Evolutionary conservation across 176 grass and related monocot genomes (phyloP), one percentile per base, ranked within the genome.

Genomic region (Juncus inflexus): DNA sequence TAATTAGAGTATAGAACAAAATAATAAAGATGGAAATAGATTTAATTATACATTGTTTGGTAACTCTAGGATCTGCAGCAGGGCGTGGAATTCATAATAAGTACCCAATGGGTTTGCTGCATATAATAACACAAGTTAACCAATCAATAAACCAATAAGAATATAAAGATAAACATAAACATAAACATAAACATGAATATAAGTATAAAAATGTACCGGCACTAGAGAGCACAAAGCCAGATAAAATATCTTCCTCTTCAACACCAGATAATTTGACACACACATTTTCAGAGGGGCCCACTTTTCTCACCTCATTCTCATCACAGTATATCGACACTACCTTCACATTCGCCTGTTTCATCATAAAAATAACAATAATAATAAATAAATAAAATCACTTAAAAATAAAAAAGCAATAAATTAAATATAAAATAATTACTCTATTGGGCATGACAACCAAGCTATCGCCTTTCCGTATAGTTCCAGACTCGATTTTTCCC

Each of bases 371-470:
- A 28, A 28, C 19, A 28, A 28, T 28, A 28, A 28, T 28, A 28
- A 28, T 28, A 28, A 28, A 28, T 28, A 28, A 28, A 28, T 28
- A 28, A 28, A 61, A 80, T 35, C 14, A 66, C 16, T 4, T 58
- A 51, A 40, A n/a, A 19, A n/a, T n/a, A 16, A 9, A 13, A 55
- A 28, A 28, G 19, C 19, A 28, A 28, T 28, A 69, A 49, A 61
- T 13, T 10, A 37, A 50, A 14, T 6, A 28, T 28, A 28, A 5
- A 68, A 12, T 10, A 55, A 63, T 14, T 86, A 99, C 89, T 79
- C 83, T 99, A 73, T 99, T 99, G 19, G 94, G 94, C 88, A 99
- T 90, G 60, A 92, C 62, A 54, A 92, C 78, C 61, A 99, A 90
- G 58, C 45, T 86, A 64, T 99, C 94, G 72, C 94, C 94, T 65